phyloP scores from a whole-genome alignment of 2,329 filamentous ascomycete genomes.

The Cordyceps cicadae region DNA sequence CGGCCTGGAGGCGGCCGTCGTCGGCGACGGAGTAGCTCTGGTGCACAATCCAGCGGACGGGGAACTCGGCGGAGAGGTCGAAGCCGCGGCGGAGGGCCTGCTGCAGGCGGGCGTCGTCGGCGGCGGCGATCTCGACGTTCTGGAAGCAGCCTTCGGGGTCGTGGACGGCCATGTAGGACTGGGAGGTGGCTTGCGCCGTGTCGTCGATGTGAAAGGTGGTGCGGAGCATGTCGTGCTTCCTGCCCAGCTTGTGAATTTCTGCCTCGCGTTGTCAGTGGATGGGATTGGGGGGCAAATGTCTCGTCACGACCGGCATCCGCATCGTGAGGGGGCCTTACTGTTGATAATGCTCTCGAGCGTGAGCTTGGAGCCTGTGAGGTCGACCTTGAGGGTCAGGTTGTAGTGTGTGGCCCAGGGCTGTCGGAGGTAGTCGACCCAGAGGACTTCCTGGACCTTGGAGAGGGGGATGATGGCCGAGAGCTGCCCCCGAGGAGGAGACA shows the following conservation, averaged over 20 bases:
- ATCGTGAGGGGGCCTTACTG: background rate
- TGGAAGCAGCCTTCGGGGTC: background rate
- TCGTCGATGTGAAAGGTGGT: slow-evolving; percentile 2
- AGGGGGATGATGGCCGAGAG: background rate
- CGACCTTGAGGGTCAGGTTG: background rate
- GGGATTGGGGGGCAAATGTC: too few relatives aligned
- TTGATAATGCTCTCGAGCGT: background rate
- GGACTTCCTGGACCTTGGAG: slow-evolving; percentile 5
- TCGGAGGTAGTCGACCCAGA: slow-evolving; percentile 1
- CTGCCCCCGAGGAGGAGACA: background rate
- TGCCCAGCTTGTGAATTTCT: slow-evolving; percentile 1
- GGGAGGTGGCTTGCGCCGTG: background rate
- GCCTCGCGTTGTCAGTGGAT: background rate
- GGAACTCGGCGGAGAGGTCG: background rate
- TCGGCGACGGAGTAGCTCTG: background rate
- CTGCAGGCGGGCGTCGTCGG: background rate
- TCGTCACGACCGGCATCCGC: too few relatives aligned
- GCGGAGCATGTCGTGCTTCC: slow-evolving; percentile 2
- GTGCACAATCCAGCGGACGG: background rate
- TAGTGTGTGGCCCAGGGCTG: slow-evolving; percentile 1
- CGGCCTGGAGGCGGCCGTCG: background rate
- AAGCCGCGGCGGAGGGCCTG: background rate
- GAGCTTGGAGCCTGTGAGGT: background rate
- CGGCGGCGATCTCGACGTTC: background rate
- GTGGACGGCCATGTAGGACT: slow-evolving; percentile 5